Conservation (phyloP, 306 rosid genomes). For the Dryas octopetala region DNA sequence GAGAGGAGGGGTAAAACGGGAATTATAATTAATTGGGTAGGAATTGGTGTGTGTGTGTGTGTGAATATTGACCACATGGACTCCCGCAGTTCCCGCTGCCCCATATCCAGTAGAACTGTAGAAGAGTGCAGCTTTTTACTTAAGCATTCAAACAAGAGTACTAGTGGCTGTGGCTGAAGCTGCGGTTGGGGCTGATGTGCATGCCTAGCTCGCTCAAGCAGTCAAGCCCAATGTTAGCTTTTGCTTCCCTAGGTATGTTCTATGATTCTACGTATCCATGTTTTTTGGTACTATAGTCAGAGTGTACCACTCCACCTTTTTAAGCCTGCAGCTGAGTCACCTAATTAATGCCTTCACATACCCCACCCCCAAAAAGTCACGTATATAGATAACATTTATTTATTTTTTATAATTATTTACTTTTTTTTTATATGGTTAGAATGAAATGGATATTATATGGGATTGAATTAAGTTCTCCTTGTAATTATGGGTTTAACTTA, state of each 20-base stretch:
- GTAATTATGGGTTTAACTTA: too few relatives aligned
- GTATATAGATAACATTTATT: too few relatives aligned
- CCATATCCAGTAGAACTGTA: neutral
- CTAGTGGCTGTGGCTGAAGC: neutral
- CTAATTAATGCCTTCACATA: too few relatives aligned
- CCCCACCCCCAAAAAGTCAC: too few relatives aligned
- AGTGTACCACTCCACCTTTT: too few relatives aligned
- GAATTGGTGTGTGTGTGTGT: neutral
- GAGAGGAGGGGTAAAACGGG: neutral
- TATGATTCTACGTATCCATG: neutral
- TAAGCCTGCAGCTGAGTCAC: too few relatives aligned
- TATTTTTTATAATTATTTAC: too few relatives aligned
- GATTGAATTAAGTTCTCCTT: too few relatives aligned
- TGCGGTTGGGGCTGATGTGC: constrained; percentile 3
- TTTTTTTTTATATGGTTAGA: too few relatives aligned
- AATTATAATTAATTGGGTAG: neutral
- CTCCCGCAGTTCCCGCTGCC: constrained; percentile 30
- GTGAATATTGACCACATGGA: constrained; percentile 2
- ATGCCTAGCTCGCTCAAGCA: neutral
- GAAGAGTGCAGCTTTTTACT: constrained; percentile 9
- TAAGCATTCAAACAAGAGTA: neutral
- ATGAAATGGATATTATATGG: too few relatives aligned
- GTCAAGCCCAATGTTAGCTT: too few relatives aligned
- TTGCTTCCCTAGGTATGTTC: neutral
- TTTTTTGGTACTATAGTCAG: too few relatives aligned